Base-by-base conservation (phyloP, 23 red algal species). In the Gracilaria domingensis region DNA sequence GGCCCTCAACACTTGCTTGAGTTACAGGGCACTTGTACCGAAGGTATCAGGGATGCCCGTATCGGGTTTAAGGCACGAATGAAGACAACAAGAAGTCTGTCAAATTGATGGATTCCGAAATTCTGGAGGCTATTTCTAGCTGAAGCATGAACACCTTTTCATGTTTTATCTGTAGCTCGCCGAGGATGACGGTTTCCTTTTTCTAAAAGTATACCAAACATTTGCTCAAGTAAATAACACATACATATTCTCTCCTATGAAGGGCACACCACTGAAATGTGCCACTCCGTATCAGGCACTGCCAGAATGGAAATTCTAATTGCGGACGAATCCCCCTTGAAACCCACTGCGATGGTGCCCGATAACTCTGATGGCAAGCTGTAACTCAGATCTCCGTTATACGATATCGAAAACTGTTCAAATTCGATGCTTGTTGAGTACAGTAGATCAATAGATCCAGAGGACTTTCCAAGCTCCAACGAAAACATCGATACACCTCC, bases 401-500 rank as follows among this genome's bases (percentile, higher is more conserved):
- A 75, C 6, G 4, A n/a, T 21, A 75, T 47, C 14, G 69, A 17
- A 32, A 75, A 75, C 18, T 14, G 69, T n/a, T 40, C 35, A 24
- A 75, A 75, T 6, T 44, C 23, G 1, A 4, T 25, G 39, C 45
- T 47, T 4, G 69, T 75, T 4, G 69, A 45, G 69, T 75, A 75
- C 37, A 40, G 36, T 1, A 75, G 23, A 8, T 45, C 69, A 25
- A 75, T 7, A n/a, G 13, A 21, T 45, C 69, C 69, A 25, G 69
- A 75, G 4, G 35, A 47, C 17, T 8, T 18, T 45, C 69, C 37
- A n/a, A 75, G 69, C 8, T 75, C 36, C 39, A 47, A 8, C 21
- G 69, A 75, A 25, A 75, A 75, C 0, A 75, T 75, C 3, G 69
- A 75, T 21, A 75, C 69, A 17, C 69, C 69, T 2, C 20, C 37